Evolutionary conservation across 2,329 filamentous ascomycete genomes (phyloP).

Genomic region (Fusarium sororula): DNA sequence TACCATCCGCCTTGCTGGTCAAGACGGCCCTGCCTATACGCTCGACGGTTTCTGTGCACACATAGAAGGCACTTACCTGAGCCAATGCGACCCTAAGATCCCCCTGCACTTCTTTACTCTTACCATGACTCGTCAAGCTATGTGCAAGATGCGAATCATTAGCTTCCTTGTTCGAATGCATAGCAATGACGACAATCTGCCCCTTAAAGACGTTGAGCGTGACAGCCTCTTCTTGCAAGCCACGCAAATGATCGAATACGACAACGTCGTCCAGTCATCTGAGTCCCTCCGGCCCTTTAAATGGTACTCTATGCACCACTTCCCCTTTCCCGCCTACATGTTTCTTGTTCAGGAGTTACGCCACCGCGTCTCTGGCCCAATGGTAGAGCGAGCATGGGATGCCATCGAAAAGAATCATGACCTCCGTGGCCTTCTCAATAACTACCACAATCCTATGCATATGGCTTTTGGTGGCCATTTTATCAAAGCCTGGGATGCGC

Average conservation of each 20-base stretch:
- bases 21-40: conserved; percentile 59
- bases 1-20: conserved; percentile 58
- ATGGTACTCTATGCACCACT: conserved; percentile 69
- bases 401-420: conserved; percentile 65
- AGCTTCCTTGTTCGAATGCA: conserved; percentile 62
- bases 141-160: conserved; percentile 66
- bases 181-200: conserved; percentile 47
- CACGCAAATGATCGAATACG: conserved; percentile 67
- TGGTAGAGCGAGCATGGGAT: conserved; percentile 67
- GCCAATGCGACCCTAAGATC: conserved; percentile 65
- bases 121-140: conserved; percentile 63
- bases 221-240: conserved; percentile 64
- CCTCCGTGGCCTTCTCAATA: conserved; percentile 58
- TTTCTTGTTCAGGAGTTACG: conserved; percentile 67
- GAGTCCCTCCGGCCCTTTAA: conserved; percentile 61
- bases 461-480: conserved; percentile 66
- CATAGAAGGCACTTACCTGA: conserved; percentile 65
- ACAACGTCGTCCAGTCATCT: conserved; percentile 63
- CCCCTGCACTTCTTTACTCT: conserved; percentile 68
- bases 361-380: conserved; percentile 60
- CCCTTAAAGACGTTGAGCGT: conserved; percentile 57
- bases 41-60: conserved; percentile 64
- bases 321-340: conserved; percentile 70
- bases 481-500: conserved; percentile 70
- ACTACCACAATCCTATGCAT: conserved; percentile 65